Base-by-base conservation (phyloP, 495 filamentous ascomycete genomes). In the Cercophora newfieldiana region DNA sequence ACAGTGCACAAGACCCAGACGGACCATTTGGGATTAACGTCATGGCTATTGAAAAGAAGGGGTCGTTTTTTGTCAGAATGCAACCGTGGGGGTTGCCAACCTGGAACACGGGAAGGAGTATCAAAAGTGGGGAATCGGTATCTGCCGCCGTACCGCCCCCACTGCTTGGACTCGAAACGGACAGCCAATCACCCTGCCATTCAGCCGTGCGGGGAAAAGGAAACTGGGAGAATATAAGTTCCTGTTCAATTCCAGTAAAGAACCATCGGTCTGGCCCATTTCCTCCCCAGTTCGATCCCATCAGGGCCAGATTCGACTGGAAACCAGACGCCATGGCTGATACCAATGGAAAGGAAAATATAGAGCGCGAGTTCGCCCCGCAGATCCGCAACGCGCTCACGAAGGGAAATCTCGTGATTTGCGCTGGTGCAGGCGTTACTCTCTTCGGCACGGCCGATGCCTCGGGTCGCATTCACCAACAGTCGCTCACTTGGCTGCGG, bases 151-250 rank as follows among this genome's bases (percentile, higher is more conserved):
- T 7, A 18, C 37, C 7, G 37, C n/a, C n/a, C n/a, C 8, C 37
- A 47, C 37, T 47, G 37, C 37, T 7, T 47, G 7, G 37, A 47
- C 37, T 47, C 37, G 37, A 47, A 47, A 47, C 18, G 37, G 37
- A 53, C 50, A 53, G 50, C 50, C 50, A 19, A 22, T 53, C 12
- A 53, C 50, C 50, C 50, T 53, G 16, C 50, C 50, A 53, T 53
- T 53, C 50, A 53, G 50, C 50, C 50, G 50, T 22, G 50, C n/a
- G 50, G 50, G 50, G 50, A 22, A 53, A 53, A 53, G 50, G 50
- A 53, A 53, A 53, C 50, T 53, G 50, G 21, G 50, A 53, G 16
- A 22, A 22, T 19, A 53, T 7, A 22, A 53, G 50, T 22, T 22
- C 5, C 22, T 22, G 50, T 53, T 22, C 8, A 53, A 8, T 47